Percentiles rank a stretch among this genome's conserved stretches.
Conservation (phyloP, 768 basidiomycete genomes). For the Brasilioporus rufonigricans region DNA sequence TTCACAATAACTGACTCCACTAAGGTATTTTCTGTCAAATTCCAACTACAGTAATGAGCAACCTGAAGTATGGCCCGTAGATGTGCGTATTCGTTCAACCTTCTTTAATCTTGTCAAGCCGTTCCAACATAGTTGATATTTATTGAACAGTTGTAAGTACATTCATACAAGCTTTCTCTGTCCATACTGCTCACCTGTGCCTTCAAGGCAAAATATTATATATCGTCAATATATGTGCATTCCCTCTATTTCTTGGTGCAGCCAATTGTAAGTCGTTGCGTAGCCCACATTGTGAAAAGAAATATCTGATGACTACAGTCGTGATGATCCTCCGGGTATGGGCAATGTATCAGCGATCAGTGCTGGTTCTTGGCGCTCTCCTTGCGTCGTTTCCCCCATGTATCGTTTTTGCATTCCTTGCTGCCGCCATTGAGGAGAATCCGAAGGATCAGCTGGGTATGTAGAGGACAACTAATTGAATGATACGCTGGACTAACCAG, state of each 20-base stretch:
- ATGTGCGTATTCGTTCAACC: neutral
- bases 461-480: neutral
- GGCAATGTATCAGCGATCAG: conserved; percentile 1
- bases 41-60: too few relatives aligned
- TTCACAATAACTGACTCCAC: conserved; percentile 2
- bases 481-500: neutral
- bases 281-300: neutral
- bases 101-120: too few relatives aligned
- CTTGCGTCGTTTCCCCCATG: neutral
- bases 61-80: neutral
- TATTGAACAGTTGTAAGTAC: conserved; percentile 1
- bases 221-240: neutral
- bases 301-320: neutral
- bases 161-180: too few relatives aligned
- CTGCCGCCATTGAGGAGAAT: neutral
- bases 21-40: neutral
- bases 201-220: neutral
- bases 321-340: conserved; percentile 1
- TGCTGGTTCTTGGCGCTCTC: neutral
- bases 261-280: neutral
- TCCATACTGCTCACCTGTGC: neutral
- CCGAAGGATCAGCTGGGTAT: neutral
- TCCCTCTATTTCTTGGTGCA: neutral
- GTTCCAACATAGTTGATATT: neutral
- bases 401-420: neutral